Conservation (phyloP, 2,329 filamentous ascomycete species). For the Elsinoe fawcettii region DNA sequence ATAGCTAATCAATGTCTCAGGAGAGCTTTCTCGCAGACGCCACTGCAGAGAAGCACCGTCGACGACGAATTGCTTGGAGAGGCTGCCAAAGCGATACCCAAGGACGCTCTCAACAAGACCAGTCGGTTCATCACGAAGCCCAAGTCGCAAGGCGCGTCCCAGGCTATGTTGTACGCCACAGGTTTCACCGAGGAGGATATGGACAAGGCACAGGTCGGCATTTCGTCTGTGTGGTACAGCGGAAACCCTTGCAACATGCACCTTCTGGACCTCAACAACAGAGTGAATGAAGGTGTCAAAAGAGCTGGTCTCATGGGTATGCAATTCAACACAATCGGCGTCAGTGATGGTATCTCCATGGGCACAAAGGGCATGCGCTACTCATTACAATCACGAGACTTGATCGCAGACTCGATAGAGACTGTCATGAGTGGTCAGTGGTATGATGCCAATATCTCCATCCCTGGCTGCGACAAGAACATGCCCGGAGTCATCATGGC, state of each 20-base stretch:
- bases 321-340: constrained; percentile 98
- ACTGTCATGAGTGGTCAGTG: constrained; percentile 98
- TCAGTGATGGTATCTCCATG: constrained; percentile 97
- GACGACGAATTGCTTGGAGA: constrained; percentile 17
- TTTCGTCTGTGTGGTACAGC: constrained; percentile 96
- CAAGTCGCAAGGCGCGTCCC: constrained; percentile 95
- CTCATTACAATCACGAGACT: constrained; percentile 71
- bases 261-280: constrained; percentile 76
- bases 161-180: constrained; percentile 97
- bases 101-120: constrained; percentile 63
- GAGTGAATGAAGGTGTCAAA: constrained; percentile 64
- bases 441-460: constrained; percentile 96
- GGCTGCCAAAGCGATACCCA: constrained; percentile 9
- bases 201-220: constrained; percentile 94
- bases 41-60: constrained; percentile 8
- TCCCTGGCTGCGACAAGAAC: constrained; percentile 99
- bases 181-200: constrained; percentile 80
- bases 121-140: constrained; percentile 85
- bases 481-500: constrained; percentile 71
- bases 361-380: constrained; percentile 96
- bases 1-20: background rate
- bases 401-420: constrained; percentile 97
- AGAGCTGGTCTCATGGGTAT: constrained; percentile 76
- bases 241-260: constrained; percentile 99
- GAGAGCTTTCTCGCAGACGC: constrained; percentile 13